Conservation (phyloP, 2,329 filamentous ascomycete species). For the Colletotrichum tropicale region DNA sequence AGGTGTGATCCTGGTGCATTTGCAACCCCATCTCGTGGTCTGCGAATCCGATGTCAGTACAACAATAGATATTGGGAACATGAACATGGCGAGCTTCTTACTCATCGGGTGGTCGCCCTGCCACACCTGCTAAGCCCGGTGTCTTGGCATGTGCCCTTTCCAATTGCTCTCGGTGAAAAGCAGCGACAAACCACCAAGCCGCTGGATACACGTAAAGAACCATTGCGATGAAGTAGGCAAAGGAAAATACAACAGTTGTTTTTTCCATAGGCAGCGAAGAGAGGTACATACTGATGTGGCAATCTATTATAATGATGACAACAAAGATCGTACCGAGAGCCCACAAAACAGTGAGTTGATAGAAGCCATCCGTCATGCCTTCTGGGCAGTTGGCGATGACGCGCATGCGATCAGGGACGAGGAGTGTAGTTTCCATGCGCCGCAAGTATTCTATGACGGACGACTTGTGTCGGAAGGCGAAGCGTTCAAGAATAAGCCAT, state of each 20-base stretch:
- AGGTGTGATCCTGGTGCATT: neutral
- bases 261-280: no score
- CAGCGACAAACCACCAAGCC: no score
- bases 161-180: neutral
- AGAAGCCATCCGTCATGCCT: neutral
- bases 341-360: neutral
- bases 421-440: neutral
- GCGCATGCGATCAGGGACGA: neutral
- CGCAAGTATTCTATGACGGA: neutral
- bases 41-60: neutral
- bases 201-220: no score
- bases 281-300: no score
- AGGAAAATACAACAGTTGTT: no score
- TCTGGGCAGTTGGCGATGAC: neutral
- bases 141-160: neutral
- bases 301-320: no score
- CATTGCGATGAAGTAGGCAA: no score
- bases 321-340: neutral
- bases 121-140: neutral
- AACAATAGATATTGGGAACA: no score
- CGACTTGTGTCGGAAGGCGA: neutral
- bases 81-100: neutral
- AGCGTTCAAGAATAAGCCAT: accelerated
- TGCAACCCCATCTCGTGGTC: neutral
- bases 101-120: neutral